Evolutionary conservation across 305 asterid species (phyloP), one percentile per base, ranked within the genome.

Genomic region (Solanum chacoense): DNA sequence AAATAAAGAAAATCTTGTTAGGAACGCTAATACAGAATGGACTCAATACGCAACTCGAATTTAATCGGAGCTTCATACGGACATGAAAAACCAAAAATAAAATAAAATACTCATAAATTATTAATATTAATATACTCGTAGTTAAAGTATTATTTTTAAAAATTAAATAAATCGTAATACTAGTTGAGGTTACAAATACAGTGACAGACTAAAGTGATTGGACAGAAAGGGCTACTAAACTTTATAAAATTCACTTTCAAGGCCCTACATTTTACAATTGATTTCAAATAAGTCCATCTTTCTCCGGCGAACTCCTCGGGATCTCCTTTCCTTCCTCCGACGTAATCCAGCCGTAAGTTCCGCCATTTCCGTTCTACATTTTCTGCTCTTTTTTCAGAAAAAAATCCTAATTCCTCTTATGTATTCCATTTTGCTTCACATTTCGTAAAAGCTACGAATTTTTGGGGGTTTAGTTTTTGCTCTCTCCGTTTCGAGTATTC

Each of bases 231-330:
- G n/a, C 34, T 35, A 75, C 7, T 37, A 78, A 38, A 16, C 34
- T 77, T 77, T 77, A n/a, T 34, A 5, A 29, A 78, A n/a, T 78
- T 78, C 35, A 78, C n/a, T 78, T 78, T 38, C 72, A 29, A 79
- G 65, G 65, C 65, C 24, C 85, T 79, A 38, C 31, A 79, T 38
- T 24, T n/a, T 79, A 14, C 65, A 26, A 79, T 38, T 79, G n/a
- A 79, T 79, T 38, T 79, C 85, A 38, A 38, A 24, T 26, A 38
- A 79, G 85, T 79, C 65, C 65, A 80, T 45, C 67, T 38, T 79
- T 79, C 36, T 26, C n/a, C 65, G 36, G 65, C 65, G 67, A 40
- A 40, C 67, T 79, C 36, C 26, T 45, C 36, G 85, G 26, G 67
- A 40, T 80, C 67, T 80, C 85, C 36, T 40, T 24, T 18, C 80